These are phyloP conservation scores for Jamesozyma piceae DNA, from an alignment of 805 yeast genomes.

Conservation along the genomic window DNA sequence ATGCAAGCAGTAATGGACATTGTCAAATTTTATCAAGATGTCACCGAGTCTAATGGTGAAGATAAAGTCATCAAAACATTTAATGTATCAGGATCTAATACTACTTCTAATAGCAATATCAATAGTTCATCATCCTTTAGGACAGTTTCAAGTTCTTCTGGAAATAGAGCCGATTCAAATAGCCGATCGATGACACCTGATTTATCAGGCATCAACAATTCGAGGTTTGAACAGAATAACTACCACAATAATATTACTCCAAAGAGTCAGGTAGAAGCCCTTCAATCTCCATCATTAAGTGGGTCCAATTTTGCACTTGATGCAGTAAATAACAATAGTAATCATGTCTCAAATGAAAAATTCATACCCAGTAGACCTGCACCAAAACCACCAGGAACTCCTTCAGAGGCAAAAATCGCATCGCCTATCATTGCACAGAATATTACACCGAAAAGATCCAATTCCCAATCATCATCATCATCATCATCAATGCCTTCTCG, in stretches of 20 bases:
- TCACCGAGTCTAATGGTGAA: slow-evolving; percentile 34
- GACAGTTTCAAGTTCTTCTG: slow-evolving; percentile 4
- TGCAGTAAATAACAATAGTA: slow-evolving; percentile 3
- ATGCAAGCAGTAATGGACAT: slow-evolving; percentile 93
- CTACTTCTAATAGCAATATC: not conserved
- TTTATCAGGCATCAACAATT: not conserved
- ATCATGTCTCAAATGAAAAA: slow-evolving; percentile 19
- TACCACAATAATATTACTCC: slow-evolving; percentile 1
- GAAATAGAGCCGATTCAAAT: not conserved
- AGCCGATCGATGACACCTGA: slow-evolving; percentile 3
- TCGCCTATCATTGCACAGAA: not conserved
- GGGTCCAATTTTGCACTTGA: not conserved
- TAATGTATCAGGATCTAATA: slow-evolving; percentile 11
- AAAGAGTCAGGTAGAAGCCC: slow-evolving; percentile 1
- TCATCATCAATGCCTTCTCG: not conserved
- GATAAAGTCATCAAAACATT: slow-evolving; percentile 35
- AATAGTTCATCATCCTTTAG: slow-evolving; percentile 1
- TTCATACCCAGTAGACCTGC: slow-evolving; percentile 63
- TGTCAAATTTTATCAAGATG: slow-evolving; percentile 73
- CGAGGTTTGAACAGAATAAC: not conserved
- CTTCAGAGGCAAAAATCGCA: not conserved
- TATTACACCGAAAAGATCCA: not conserved
- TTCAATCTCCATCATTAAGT: slow-evolving; percentile 1
- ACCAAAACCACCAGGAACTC: slow-evolving; percentile 44
- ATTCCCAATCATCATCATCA: not conserved